Base-by-base conservation (phyloP, 768 basidiomycete genomes). In the Mycena galericulata region DNA sequence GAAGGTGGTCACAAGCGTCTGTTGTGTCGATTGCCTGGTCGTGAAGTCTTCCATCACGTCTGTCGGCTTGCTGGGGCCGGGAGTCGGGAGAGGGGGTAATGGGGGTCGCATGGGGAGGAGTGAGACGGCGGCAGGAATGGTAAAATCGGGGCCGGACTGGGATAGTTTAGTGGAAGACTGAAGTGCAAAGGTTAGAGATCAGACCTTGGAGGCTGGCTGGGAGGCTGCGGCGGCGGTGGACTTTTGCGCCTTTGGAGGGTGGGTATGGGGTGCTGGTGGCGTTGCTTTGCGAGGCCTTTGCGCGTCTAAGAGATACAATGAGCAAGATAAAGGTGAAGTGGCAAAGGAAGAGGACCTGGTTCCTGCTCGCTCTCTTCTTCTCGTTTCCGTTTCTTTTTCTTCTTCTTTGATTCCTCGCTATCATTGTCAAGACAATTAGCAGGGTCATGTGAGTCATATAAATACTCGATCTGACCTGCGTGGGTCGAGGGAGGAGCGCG, bases 21-120 rank as follows among this genome's bases (percentile, higher is more conserved):
- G 93, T 75, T 94, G 92, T n/a, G 87, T 72, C 0, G 95, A 94
- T 55, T 84, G 88, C 79, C 95, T 97, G 27, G 86, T 80, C 78
- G 93, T 95, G 75, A 96, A 98, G 80, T 98, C 96, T 63, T 97
- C 95, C 62, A 74, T 86, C 30, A 98, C 96, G 62, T 96, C 91
- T 30, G 84, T 89, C 46, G 95, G 90, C 74, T 89, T 92, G 75
- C 88, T 90, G n/a, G 94, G 93, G n/a, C 91, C 92, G n/a, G 93
- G 85, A 72, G 87, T 82, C 30, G 93, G 91, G 43, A 88, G 83
- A 60, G 85, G 84, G 38, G 87, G 87, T 78, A 90, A 82, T 59
- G 87, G 86, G 0, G 92, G 92, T 34, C 89, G 90, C 12, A 84
- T 76, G 3, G 87, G 87, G 17, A 92, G 82, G 20, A 92, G 83